Conservation (phyloP, 495 filamentous ascomycete genomes). For the Lentithecium fluviatile region DNA sequence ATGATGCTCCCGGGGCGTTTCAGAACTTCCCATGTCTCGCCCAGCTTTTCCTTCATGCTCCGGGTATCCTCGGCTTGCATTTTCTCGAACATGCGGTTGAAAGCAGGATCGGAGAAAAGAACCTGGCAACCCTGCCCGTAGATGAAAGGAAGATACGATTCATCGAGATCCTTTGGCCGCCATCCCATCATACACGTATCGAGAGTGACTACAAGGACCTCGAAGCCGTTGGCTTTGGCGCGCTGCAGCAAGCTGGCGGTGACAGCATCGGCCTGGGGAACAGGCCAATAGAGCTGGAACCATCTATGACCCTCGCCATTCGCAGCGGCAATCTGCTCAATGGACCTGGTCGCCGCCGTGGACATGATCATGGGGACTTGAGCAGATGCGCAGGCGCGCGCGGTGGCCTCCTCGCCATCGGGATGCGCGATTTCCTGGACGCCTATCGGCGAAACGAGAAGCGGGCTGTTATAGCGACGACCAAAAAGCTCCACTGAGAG, state of each 20-base stretch:
- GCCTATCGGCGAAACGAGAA: constrained; percentile 40
- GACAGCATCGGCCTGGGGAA: constrained; percentile 30
- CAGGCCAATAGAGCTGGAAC: constrained; percentile 37
- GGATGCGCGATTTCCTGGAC: constrained; percentile 41
- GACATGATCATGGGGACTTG: constrained; percentile 34
- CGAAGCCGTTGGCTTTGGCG: constrained; percentile 35
- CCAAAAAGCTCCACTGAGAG: constrained; percentile 36
- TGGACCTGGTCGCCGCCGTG: constrained; percentile 31
- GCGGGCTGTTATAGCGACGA: constrained; percentile 30
- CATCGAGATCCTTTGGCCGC: constrained; percentile 36
- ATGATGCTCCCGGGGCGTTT: constrained; percentile 29
- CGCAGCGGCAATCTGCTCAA: constrained; percentile 34
- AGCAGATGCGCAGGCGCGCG: constrained; percentile 19
- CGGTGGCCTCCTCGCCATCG: constrained; percentile 36
- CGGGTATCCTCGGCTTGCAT: constrained; percentile 20
- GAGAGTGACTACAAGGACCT: constrained; percentile 37
- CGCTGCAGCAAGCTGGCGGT: constrained; percentile 32
- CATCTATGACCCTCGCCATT: constrained; percentile 35
- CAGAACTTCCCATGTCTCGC: constrained; percentile 28
- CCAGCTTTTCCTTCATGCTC: constrained; percentile 16
- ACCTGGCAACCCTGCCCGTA: constrained; percentile 34
- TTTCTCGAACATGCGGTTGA: constrained; percentile 34
- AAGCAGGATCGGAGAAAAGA: constrained; percentile 32
- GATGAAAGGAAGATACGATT: constrained; percentile 35
- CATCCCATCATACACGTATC: constrained; percentile 38